Conservation (phyloP, 371 early-diverging fungal genomes). For the Apophysomyces ossiformis region DNA sequence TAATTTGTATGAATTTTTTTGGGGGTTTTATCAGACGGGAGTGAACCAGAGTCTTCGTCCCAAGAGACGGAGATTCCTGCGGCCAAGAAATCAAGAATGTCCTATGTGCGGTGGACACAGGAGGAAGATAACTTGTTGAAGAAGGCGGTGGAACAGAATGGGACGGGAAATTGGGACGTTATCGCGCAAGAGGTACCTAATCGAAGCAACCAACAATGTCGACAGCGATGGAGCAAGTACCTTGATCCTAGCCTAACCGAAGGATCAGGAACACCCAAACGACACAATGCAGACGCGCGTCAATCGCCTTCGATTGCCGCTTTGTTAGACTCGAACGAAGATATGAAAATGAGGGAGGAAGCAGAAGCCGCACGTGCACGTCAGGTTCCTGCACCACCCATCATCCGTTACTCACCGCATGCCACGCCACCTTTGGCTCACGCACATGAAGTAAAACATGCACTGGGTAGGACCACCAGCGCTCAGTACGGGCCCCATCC, state of each 20-base stretch:
- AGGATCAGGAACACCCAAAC: conserved; percentile 10
- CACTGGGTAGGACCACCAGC: conserved; percentile 1
- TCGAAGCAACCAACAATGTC: conserved; percentile 46
- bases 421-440: conserved; percentile 27
- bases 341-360: conserved; percentile 11
- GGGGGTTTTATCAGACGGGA: background rate
- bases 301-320: conserved; percentile 54
- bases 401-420: conserved; percentile 26
- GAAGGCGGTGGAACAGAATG: conserved; percentile 36
- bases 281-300: conserved; percentile 33
- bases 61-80: conserved; percentile 1
- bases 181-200: conserved; percentile 38
- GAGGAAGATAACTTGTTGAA: conserved; percentile 39
- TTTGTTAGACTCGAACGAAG: conserved; percentile 31
- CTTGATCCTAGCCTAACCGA: conserved; percentile 13
- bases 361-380: conserved; percentile 8
- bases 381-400: conserved; percentile 9
- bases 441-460: conserved; percentile 12
- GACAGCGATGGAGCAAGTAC: conserved; percentile 48
- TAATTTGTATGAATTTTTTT: background rate
- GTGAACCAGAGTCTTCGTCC: conserved; percentile 14
- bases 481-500: conserved; percentile 7
- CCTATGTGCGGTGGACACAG: conserved; percentile 48
- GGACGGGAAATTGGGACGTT: conserved; percentile 47
- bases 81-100: conserved; percentile 40